Percentiles rank a stretch among this genome's conserved stretches.
These are phyloP conservation scores for Microdochium nivale DNA, from an alignment of 2,329 filamentous ascomycete species.

Conservation along the genomic window DNA sequence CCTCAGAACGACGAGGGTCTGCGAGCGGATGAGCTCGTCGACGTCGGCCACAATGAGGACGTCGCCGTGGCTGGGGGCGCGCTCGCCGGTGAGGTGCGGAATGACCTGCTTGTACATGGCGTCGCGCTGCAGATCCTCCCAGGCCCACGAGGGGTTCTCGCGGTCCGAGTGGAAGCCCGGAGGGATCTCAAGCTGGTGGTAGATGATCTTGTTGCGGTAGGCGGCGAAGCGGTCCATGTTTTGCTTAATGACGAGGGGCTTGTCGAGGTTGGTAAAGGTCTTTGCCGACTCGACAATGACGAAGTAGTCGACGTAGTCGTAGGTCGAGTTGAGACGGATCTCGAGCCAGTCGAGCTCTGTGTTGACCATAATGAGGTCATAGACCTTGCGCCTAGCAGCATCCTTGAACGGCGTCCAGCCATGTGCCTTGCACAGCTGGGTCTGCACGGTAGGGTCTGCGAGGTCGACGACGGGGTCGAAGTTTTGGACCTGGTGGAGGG, in stretches of 20 bases:
- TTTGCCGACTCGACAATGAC: slow-evolving; percentile 50
- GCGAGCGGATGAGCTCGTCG: slow-evolving; percentile 49
- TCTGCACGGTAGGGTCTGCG: slow-evolving; percentile 9
- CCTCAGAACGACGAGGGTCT: slow-evolving; percentile 37
- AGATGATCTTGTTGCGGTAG: slow-evolving; percentile 53
- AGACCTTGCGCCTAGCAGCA: slow-evolving; percentile 37
- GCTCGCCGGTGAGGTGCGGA: slow-evolving; percentile 30
- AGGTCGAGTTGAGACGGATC: slow-evolving; percentile 50
- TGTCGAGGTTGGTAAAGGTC: slow-evolving; percentile 49
- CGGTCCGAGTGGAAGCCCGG: slow-evolving; percentile 26
- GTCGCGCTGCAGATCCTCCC: slow-evolving; percentile 41
- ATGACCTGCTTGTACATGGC: slow-evolving; percentile 50
- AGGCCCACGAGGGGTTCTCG: slow-evolving; percentile 31
- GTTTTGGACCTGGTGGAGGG: slow-evolving; percentile 14
- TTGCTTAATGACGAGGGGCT: slow-evolving; percentile 43
- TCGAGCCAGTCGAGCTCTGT: slow-evolving; percentile 59
- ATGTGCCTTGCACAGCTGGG: slow-evolving; percentile 24
- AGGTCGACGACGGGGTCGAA: slow-evolving; percentile 14
- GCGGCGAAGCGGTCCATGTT: slow-evolving; percentile 41
- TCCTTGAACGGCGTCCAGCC: slow-evolving; percentile 26
- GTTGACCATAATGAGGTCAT: slow-evolving; percentile 55
- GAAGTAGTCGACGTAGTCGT: slow-evolving; percentile 54
- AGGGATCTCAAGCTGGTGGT: slow-evolving; percentile 42
- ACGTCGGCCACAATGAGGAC: slow-evolving; percentile 52
- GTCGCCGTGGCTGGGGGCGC: slow-evolving; percentile 37